Conservation (phyloP, 1,139 yeast genomes). For the Blastobotrys capitulatus region DNA sequence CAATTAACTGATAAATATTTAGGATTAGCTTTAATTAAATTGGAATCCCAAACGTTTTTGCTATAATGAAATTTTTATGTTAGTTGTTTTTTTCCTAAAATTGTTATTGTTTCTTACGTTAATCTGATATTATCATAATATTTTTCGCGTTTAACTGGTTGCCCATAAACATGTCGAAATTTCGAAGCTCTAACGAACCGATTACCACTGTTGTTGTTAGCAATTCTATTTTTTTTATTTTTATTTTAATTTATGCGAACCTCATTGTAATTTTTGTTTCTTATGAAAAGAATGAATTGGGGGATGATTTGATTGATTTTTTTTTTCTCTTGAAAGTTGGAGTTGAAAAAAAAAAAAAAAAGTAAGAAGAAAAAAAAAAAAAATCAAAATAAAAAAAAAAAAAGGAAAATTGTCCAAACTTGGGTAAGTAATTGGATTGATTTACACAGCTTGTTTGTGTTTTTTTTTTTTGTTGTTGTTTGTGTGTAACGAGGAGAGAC, state of each 20-base stretch:
- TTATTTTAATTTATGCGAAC: neutral
- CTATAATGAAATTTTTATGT: slow-evolving; percentile 34
- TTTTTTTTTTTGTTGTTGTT: neutral
- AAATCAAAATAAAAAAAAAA: neutral
- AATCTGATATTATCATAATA: slow-evolving; percentile 74
- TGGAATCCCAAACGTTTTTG: slow-evolving; percentile 95
- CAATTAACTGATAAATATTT: slow-evolving; percentile 82
- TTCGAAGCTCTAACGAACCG: slow-evolving; percentile 94
- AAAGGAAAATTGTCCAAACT: too few species aligned
- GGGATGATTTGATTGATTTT: too few species aligned
- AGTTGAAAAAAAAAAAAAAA: too few species aligned
- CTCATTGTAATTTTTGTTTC: slow-evolving; percentile 10
- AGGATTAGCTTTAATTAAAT: slow-evolving; percentile 77
- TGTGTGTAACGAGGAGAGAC: too few species aligned
- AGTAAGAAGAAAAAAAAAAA: too few species aligned
- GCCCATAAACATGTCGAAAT: slow-evolving; percentile 94
- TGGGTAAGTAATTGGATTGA: neutral
- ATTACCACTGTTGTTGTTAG: slow-evolving; percentile 47
- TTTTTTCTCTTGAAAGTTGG: too few species aligned
- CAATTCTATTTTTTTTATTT: neutral
- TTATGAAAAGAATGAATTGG: too few species aligned
- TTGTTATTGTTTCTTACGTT: slow-evolving; percentile 24
- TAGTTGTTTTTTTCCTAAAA: neutral
- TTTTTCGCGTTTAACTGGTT: slow-evolving; percentile 78
- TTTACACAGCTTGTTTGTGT: too few species aligned